Conservation (phyloP, 2,329 filamentous ascomycete genomes). For the Trichophyton rubrum region DNA sequence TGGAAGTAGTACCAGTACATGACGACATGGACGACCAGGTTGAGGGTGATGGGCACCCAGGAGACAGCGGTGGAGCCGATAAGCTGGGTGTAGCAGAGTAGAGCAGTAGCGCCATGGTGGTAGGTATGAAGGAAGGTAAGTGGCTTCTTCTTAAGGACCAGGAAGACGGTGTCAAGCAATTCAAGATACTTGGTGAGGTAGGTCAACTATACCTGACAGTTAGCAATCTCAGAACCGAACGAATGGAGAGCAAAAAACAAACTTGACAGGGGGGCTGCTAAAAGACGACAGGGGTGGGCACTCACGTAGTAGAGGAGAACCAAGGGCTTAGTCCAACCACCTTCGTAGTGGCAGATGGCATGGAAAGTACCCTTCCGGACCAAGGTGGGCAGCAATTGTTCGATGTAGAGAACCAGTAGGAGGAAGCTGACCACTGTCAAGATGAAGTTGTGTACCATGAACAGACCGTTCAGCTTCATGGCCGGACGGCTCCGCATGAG, state of each 20-base stretch:
- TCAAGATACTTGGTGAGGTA: conserved; percentile 93
- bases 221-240: conserved; percentile 21
- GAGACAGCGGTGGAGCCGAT: conserved; percentile 77
- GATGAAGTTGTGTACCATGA: conserved; percentile 86
- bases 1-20: conserved; percentile 99
- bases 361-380: conserved; percentile 67
- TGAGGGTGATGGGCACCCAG: conserved; percentile 79
- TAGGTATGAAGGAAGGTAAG: conserved; percentile 94
- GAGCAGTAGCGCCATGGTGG: conserved; percentile 83
- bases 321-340: conserved; percentile 78
- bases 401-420: conserved; percentile 66
- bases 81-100: conserved; percentile 88
- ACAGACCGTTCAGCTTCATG: conserved; percentile 68
- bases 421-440: conserved; percentile 66
- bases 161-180: conserved; percentile 79
- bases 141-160: conserved; percentile 95
- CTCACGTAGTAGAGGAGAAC: conserved; percentile 86
- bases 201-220: conserved; percentile 54
- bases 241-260: neutral
- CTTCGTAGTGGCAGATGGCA: conserved; percentile 57
- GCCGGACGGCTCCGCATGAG: conserved; percentile 70
- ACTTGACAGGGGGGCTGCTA: neutral
- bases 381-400: conserved; percentile 74
- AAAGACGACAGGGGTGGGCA: conserved; percentile 13
- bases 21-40: conserved; percentile 79